Evolutionary conservation across 768 basidiomycete species (phyloP), one percentile per base, ranked within the genome.

Genomic region (Phlebiopsis gigantea): DNA sequence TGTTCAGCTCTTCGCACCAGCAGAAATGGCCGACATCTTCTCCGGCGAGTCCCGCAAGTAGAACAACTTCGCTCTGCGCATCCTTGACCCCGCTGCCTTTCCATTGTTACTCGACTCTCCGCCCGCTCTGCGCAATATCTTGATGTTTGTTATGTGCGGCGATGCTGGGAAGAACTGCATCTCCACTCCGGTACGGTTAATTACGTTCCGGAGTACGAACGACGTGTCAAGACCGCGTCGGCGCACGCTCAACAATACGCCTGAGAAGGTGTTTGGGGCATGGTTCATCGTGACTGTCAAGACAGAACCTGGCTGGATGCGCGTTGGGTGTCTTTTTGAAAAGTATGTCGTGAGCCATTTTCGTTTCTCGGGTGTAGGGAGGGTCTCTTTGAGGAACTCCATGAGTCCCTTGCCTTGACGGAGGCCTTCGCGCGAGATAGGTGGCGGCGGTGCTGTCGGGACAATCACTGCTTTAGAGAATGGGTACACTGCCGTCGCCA

Each of bases 111-210:
- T 62, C 15, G 31, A 15, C 29, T 24, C 31, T 10, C 67, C 66
- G 31, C 68, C 67, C 55, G 87, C 85, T 62, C 73, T 75, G 71
- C 82, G 80, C 57, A 94, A 73, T 58, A 98, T 75, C 72, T 85
- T 85, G 72, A 98, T 88, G 55, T 88, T 85, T 77, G 90, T 92
- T 71, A 98, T 65, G 67, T 91, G 82, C 26, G 96, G 95, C 51
- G 88, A 90, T 66, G 82, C 84, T 61, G 86, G 83, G 69, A 87
- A 93, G 74, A 92, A 90, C 66, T 87, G 88, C 87, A 92, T 87
- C 77, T 98, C 96, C 39, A 97, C 88, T 12, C 94, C 95, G 12
- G 88, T 92, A 61, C 93, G 80, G 64, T 92, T 88, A 52, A 98
- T 80, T 62, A 97, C 82, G 72, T 98, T 98, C 61, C 96, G 82